Conservation (phyloP, 2,329 filamentous ascomycete species). For the Fusarium nurragi region DNA sequence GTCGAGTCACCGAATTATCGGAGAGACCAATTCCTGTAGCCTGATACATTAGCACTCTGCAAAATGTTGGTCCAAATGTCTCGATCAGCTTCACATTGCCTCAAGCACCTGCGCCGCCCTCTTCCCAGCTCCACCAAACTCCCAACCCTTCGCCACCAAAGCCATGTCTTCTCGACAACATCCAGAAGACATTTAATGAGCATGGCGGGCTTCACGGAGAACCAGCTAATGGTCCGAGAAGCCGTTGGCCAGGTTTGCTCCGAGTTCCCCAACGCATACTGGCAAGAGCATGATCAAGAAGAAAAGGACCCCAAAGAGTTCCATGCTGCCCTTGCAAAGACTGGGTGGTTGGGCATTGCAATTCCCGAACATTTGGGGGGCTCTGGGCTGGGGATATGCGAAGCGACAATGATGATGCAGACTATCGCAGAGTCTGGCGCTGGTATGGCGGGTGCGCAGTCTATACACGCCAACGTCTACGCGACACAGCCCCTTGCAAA, state of each 20-base stretch:
- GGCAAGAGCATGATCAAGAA: constrained; percentile 76
- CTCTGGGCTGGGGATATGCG: constrained; percentile 78
- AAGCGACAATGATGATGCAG: constrained; percentile 89
- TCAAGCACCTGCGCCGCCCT: constrained; percentile 26
- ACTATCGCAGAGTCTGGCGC: constrained; percentile 81
- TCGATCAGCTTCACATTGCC: constrained; percentile 3
- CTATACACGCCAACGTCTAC: constrained; percentile 74
- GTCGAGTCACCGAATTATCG: neutral
- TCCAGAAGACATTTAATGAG: constrained; percentile 68
- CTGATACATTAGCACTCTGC: neutral
- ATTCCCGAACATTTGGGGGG: constrained; percentile 79
- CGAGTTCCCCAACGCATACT: constrained; percentile 78
- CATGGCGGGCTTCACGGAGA: constrained; percentile 75
- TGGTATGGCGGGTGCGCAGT: constrained; percentile 76
- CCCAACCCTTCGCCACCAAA: neutral
- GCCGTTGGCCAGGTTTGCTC: constrained; percentile 74
- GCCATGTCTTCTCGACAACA: constrained; percentile 50
- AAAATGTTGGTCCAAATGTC: constrained; percentile 13
- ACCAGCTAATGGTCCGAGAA: constrained; percentile 77
- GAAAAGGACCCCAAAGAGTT: constrained; percentile 79
- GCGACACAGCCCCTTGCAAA: constrained; percentile 78
- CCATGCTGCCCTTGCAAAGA: constrained; percentile 76
- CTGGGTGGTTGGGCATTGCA: constrained; percentile 84
- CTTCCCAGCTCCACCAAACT: neutral
- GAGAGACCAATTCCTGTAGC: neutral